phyloP scores from a whole-genome alignment of 768 basidiomycete species.

The Phlebiopsis flavidoalba region DNA sequence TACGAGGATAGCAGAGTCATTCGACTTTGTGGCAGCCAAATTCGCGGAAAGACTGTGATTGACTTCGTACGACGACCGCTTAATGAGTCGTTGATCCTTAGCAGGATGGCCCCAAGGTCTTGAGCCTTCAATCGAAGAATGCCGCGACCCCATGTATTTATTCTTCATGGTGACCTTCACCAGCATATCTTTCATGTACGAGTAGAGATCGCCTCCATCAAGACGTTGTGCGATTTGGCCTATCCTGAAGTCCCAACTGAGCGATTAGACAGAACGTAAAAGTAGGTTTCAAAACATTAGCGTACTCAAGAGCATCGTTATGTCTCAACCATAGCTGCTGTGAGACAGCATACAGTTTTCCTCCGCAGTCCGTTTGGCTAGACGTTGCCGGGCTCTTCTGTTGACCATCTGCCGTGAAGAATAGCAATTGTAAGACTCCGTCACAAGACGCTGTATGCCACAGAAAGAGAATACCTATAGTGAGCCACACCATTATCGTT shows the following conservation, averaged over 20 bases:
- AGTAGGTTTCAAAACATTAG: too few relatives aligned
- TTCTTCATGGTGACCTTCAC: constrained; percentile 63
- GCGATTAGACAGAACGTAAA: background rate
- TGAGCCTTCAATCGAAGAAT: constrained; percentile 72
- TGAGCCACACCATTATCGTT: constrained; percentile 78
- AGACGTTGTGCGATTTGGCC: constrained; percentile 53
- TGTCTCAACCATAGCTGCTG: constrained; percentile 78
- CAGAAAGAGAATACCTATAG: constrained; percentile 46
- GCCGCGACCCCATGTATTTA: constrained; percentile 73
- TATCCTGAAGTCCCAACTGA: constrained; percentile 33
- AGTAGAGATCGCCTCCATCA: constrained; percentile 68
- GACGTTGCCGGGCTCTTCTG: constrained; percentile 62
- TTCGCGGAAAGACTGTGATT: constrained; percentile 38
- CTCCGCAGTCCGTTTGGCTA: constrained; percentile 83
- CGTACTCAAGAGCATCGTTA: constrained; percentile 60
- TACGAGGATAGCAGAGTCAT: constrained; percentile 65
- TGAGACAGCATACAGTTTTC: constrained; percentile 77
- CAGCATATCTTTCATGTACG: constrained; percentile 60
- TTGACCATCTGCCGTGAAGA: constrained; percentile 63
- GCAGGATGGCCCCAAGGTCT: constrained; percentile 64
- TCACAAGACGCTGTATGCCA: background rate
- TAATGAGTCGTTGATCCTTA: constrained; percentile 50
- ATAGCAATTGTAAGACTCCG: background rate
- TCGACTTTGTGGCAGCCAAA: constrained; percentile 54
- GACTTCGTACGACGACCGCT: constrained; percentile 37